phyloP scores from a whole-genome alignment of 2,329 filamentous ascomycete genomes.

The Ophiocordyceps camponoti-rufipedis region DNA sequence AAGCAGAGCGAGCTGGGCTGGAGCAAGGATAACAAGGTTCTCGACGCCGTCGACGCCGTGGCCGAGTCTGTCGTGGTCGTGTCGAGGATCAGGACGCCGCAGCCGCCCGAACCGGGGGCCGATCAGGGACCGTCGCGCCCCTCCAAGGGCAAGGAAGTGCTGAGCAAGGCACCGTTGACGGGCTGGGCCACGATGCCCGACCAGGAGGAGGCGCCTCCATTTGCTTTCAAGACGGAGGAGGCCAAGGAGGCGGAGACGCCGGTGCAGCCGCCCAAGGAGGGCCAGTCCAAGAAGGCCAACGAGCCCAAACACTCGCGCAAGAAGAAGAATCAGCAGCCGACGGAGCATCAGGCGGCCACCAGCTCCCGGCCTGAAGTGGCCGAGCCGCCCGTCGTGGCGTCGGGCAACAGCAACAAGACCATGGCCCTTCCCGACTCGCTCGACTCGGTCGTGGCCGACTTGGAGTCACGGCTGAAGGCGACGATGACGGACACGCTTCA shows the following conservation, averaged over 20 bases:
- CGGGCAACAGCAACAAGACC: slow-evolving; percentile 8
- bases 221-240: slow-evolving; percentile 24
- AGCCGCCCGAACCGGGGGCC: slow-evolving; percentile 19
- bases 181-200: slow-evolving; percentile 13
- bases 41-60: slow-evolving; percentile 60
- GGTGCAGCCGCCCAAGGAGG: slow-evolving; percentile 18
- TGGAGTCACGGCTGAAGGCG: slow-evolving; percentile 31
- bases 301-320: slow-evolving; percentile 41
- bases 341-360: slow-evolving; percentile 21
- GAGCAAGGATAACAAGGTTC: slow-evolving; percentile 76
- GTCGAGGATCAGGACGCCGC: slow-evolving; percentile 43
- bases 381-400: slow-evolving; percentile 12
- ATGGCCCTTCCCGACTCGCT: slow-evolving; percentile 25
- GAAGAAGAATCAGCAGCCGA: slow-evolving; percentile 43
- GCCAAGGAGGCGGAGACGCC: slow-evolving; percentile 29
- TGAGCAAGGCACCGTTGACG: slow-evolving; percentile 8
- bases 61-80: slow-evolving; percentile 58
- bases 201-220: slow-evolving; percentile 15
- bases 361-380: slow-evolving; percentile 9
- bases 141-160: slow-evolving; percentile 17
- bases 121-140: slow-evolving; percentile 15
- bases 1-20: slow-evolving; percentile 83
- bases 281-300: slow-evolving; percentile 29
- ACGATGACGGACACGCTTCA: slow-evolving; percentile 32
- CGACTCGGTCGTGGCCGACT: slow-evolving; percentile 32